Conservation (phyloP, 2,329 filamentous ascomycete genomes). For the Chaetoscypha palmicola region DNA sequence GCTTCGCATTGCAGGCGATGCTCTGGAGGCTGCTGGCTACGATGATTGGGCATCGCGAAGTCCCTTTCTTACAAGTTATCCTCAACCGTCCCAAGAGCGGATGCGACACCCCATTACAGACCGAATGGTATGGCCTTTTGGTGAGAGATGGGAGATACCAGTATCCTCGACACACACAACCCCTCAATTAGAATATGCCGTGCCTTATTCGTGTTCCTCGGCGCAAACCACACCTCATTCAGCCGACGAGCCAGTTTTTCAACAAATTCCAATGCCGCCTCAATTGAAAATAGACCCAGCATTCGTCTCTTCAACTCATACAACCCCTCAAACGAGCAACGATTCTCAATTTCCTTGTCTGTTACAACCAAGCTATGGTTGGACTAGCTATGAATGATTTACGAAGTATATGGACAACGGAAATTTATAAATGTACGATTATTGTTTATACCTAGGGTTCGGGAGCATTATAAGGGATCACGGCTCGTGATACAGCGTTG, state of each 20-base stretch:
- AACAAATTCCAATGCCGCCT: background rate
- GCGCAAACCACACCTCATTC: background rate
- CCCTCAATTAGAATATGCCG: constrained; percentile 4
- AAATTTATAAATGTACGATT: background rate
- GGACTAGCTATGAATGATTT: background rate
- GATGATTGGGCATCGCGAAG: constrained; percentile 2
- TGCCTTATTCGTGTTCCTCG: background rate
- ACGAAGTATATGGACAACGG: background rate
- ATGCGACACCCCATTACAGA: constrained; percentile 11
- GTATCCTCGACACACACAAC: constrained; percentile 3
- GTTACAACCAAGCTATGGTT: background rate
- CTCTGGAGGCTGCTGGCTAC: constrained; percentile 8
- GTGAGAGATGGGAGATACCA: constrained; percentile 11
- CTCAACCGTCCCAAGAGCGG: constrained; percentile 9
- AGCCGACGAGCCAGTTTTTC: background rate
- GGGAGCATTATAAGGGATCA: background rate
- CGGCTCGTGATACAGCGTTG: background rate
- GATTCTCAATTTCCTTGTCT: background rate
- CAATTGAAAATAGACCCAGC: background rate
- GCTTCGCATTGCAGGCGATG: constrained; percentile 14
- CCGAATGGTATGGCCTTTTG: constrained; percentile 20
- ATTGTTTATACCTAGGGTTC: background rate
- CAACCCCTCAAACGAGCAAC: background rate
- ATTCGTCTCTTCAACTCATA: background rate
- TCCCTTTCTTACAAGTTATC: constrained; percentile 5